These are phyloP conservation scores for Tuber umbilicatum DNA, from an alignment of 495 filamentous ascomycete genomes.

Conservation along the genomic window DNA sequence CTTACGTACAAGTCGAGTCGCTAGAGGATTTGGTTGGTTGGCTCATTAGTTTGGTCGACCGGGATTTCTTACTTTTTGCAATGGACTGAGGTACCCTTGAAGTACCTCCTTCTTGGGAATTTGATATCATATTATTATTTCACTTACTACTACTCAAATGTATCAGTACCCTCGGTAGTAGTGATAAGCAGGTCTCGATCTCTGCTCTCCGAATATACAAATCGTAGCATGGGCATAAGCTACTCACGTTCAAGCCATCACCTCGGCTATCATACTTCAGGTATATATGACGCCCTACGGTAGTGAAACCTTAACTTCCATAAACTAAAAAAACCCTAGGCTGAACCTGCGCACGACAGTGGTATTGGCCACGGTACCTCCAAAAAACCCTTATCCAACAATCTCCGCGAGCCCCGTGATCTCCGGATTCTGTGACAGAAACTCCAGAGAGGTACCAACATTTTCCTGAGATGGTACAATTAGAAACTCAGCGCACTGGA, in stretches of 20 bases:
- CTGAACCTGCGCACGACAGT: neutral
- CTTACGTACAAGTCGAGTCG: neutral
- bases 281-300: too few species aligned
- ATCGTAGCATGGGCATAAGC: neutral
- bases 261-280: neutral
- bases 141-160: neutral
- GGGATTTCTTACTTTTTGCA: neutral
- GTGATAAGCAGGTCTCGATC: neutral
- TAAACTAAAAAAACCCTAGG: neutral
- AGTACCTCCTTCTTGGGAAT: neutral
- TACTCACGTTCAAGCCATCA: neutral
- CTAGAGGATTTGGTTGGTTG: neutral
- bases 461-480: too few species aligned
- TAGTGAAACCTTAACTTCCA: neutral
- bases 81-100: neutral
- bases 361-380: neutral
- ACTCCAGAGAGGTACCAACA: too few species aligned
- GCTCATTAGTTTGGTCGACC: neutral
- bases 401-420: too few species aligned
- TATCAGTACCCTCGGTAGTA: neutral
- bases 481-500: too few species aligned
- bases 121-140: neutral
- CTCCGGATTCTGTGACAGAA: too few species aligned
- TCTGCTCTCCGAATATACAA: neutral
- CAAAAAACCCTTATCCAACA: too few species aligned